Evolutionary conservation across 345 rosid genomes (phyloP).

Genomic region (Sisymbrium irio): DNA sequence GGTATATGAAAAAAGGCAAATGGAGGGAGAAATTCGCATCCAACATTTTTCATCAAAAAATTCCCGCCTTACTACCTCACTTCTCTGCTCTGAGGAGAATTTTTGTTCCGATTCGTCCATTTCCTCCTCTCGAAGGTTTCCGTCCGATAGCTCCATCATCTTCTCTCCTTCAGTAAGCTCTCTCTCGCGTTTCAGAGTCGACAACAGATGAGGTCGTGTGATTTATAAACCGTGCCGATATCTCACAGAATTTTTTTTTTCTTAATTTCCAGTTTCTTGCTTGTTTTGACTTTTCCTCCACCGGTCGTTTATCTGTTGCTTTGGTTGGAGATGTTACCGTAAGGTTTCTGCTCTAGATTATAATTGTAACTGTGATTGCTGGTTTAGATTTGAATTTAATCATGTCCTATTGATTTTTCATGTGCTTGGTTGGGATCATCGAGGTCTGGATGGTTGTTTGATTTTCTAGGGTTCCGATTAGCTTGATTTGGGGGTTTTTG

Average conservation of each 20-base stretch:
- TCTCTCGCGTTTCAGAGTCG: background rate
- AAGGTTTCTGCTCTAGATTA: background rate
- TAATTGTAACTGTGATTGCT: background rate
- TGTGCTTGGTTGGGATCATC: conserved; percentile 1
- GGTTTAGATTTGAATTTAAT: background rate
- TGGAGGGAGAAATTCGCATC: conserved; percentile 30
- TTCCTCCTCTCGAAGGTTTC: background rate
- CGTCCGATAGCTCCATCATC: background rate
- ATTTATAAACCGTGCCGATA: background rate
- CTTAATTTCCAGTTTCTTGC: background rate
- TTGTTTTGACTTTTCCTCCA: background rate
- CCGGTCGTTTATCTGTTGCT: background rate
- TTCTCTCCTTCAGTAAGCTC: background rate
- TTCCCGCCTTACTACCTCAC: conserved; percentile 30
- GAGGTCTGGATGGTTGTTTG: background rate
- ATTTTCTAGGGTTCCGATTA: conserved; percentile 27
- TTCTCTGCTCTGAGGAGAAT: conserved; percentile 1
- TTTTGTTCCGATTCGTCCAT: background rate
- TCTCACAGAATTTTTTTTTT: background rate
- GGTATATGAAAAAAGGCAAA: background rate
- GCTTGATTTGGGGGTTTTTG: background rate
- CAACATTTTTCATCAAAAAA: background rate
- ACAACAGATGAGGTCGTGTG: background rate
- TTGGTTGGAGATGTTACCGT: background rate
- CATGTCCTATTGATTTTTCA: background rate